Base-by-base conservation (phyloP, 78 protist genomes). In the Protostelium mycophagum region DNA sequence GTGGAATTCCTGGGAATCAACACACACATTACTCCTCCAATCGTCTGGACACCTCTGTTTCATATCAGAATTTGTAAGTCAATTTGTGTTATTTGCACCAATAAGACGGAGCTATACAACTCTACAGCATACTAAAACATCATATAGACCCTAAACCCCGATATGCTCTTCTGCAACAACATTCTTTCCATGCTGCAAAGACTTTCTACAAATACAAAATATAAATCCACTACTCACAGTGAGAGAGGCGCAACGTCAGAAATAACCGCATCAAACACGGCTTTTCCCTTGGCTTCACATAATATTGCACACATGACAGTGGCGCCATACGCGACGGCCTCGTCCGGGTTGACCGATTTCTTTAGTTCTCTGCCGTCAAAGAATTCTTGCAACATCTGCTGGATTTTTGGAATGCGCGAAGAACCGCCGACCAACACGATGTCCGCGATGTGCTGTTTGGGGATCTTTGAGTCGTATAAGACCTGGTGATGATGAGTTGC, bases 131-230 rank as follows among this genome's bases (percentile, higher is more conserved):
- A n/a, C n/a, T n/a, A n/a, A n/a, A n/a, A n/a, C n/a, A n/a, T n/a
- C n/a, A n/a, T n/a, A n/a, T n/a, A n/a, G n/a, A n/a, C n/a, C n/a
- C n/a, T n/a, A n/a, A n/a, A n/a, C n/a, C n/a, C n/a, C n/a, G n/a
- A n/a, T 51, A 51, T 16, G 16, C 73, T 51, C 73, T 51, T 51
- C 73, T 25, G 73, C 73, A 16, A 51, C 5, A 51, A 16, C 5
- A 51, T 99, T 88, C 98, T 89, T n/a, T 99, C 99, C 36, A 98
- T 91, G 36, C 98, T 93, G 25, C 97, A 95, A 0, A 99, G 99
- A 28, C 97, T 88, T 0, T 97, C 99, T 90, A 97, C 99, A 85
- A 51, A 51, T 25, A 51, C 73, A 16, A 51, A 51, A 96, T 95
- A 63, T n/a, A 51, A 51, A 51, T 51, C 73, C 5, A 25, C 16